phyloP scores from a whole-genome alignment of 2,329 filamentous ascomycete species.

The Alternaria postmessia region DNA sequence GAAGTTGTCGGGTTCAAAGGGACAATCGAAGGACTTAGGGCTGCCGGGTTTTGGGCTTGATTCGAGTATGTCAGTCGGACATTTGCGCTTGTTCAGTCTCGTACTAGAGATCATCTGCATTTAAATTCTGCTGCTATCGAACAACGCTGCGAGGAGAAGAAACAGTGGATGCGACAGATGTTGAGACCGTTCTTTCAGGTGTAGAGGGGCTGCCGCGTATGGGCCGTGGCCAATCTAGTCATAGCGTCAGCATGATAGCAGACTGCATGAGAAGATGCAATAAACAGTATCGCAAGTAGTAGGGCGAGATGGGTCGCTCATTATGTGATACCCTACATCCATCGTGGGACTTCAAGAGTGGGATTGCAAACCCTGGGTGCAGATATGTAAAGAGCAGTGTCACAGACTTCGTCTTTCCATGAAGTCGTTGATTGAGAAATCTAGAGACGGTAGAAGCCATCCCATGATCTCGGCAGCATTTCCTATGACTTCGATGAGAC shows the following conservation, averaged over 20 bases:
- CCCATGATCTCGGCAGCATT: no score
- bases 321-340: background rate
- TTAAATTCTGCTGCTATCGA: no score
- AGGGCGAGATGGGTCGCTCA: background rate
- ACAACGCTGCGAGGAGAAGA: fast-evolving
- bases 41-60: constrained; percentile 7
- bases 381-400: background rate
- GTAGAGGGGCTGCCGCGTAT: background rate
- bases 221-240: background rate
- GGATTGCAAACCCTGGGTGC: fast-evolving
- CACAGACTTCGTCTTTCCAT: no score
- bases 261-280: background rate
- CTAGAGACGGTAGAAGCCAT: no score
- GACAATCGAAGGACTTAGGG: constrained; percentile 25
- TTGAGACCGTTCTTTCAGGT: constrained; percentile 34
- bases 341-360: background rate
- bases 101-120: no score
- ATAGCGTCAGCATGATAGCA: background rate
- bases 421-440: no score
- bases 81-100: no score
- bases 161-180: no score
- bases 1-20: constrained; percentile 37
- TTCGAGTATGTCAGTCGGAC: background rate
- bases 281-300: background rate
- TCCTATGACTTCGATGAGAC: no score